A percentile compares a stretch with the other conserved stretches of the same genome.
phyloP scores from a whole-genome alignment of 768 basidiomycete species.

The Naganishia onofrii region DNA sequence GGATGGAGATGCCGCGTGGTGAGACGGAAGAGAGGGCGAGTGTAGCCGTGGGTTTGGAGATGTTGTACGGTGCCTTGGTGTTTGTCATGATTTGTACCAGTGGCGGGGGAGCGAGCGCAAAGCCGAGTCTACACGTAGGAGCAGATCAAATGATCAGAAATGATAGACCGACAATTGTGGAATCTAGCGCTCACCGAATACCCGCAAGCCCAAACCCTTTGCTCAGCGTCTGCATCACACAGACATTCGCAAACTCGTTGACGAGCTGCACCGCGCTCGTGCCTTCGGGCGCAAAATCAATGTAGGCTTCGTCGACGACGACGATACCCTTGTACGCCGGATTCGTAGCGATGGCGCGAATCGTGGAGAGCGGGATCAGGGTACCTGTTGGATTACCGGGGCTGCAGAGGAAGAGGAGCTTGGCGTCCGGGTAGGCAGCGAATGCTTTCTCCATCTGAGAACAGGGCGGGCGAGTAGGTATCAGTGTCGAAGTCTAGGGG shows the following conservation, averaged over 20 bases:
- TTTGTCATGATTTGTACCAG: conserved; percentile 87
- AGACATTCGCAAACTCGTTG: conserved; percentile 77
- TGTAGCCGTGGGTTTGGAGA: conserved; percentile 81
- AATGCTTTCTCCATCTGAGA: conserved; percentile 68
- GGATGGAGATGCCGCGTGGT: conserved; percentile 61
- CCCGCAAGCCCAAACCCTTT: conserved; percentile 95
- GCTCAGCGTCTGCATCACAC: conserved; percentile 94
- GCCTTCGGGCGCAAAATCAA: conserved; percentile 74
- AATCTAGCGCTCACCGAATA: conserved; percentile 71
- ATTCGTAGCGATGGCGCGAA: conserved; percentile 72
- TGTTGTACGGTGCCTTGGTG: conserved; percentile 96
- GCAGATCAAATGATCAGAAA: conserved; percentile 7
- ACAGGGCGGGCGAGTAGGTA: too few relatives aligned
- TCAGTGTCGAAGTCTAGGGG: neutral
- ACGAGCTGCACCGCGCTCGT: conserved; percentile 69
- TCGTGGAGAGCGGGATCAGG: conserved; percentile 66
- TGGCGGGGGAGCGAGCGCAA: conserved; percentile 83
- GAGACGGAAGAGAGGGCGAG: conserved; percentile 78
- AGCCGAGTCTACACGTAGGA: conserved; percentile 65
- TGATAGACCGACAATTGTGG: neutral
- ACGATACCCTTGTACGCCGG: conserved; percentile 83
- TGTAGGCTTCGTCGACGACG: conserved; percentile 94
- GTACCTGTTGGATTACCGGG: conserved; percentile 97
- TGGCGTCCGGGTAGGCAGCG: conserved; percentile 70
- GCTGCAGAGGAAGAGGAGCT: conserved; percentile 90